Evolutionary conservation across 352 stramenopile genomes (phyloP), one percentile per base, ranked within the genome.

Genomic region (Phytophthora kernoviae): DNA sequence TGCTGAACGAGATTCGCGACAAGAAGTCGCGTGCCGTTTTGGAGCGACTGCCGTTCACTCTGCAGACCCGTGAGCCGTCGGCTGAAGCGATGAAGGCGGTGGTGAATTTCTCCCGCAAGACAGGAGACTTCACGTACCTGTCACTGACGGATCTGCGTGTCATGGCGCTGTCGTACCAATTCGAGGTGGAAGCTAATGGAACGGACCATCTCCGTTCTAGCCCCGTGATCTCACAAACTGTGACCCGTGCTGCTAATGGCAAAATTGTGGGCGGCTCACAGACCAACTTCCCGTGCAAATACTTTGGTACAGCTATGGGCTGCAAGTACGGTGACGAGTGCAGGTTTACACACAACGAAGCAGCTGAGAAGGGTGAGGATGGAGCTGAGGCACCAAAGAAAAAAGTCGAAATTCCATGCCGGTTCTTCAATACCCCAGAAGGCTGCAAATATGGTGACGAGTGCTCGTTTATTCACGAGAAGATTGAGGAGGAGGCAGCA

Each of bases 121-220:
- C 87, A 14, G 87, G 87, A 40, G 87, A 96, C 65, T 95, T 94
- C 63, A 70, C 79, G 11, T 88, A 83, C 66, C 74, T 96, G 11
- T 95, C 86, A 57, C 83, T 93, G 24, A 89, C 84, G 41, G 87
- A 96, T 75, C 54, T 95, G 70, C 84, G 86, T 52, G 81, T 96
- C 64, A 93, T 96, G 86, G 86, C 87, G 55, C 62, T 96, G 64
- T 83, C 84, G 24, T 96, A 94, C 64, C 90, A 93, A 77, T 60
- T 96, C 20, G 87, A 96, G 53, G 68, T 79, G 1, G 87, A 96
- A 58, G 62, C 73, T 7, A 91, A 93, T 51, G 86, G 84, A 44
- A 47, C 56, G 0, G 75, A 79, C 15, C 86, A 95, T 50, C 52
- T 96, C 32, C 83, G 86, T 49, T 82, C 79, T n/a, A 86, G 67